Percentiles rank a stretch among this genome's conserved stretches.
phyloP scores from a whole-genome alignment of 208 protist genomes.

The Wallacemonas sp. region DNA sequence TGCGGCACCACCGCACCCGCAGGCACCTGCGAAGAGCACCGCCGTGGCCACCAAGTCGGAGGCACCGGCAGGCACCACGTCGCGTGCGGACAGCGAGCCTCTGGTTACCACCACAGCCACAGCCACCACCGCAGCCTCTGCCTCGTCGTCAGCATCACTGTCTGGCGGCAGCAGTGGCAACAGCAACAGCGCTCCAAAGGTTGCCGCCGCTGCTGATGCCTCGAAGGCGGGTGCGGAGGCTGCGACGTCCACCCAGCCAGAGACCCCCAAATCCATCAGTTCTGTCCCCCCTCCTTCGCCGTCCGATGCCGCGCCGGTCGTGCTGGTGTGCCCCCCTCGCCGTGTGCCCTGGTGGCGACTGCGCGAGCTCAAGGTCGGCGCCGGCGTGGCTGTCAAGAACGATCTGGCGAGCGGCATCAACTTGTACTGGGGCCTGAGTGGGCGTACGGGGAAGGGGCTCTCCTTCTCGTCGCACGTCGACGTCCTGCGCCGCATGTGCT shows the following conservation, averaged over 20 bases:
- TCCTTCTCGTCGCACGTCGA: constrained; percentile 66
- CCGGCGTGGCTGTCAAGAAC: constrained; percentile 65
- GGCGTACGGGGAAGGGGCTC: constrained; percentile 41
- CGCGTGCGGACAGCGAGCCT: neutral
- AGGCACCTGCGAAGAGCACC: neutral
- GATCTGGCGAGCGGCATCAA: constrained; percentile 73
- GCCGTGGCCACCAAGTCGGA: neutral
- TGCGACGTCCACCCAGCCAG: neutral
- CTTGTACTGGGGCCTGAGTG: constrained; percentile 65
- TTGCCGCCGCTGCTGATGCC: too few relatives aligned
- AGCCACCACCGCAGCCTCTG: neutral
- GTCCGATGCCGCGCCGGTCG: neutral
- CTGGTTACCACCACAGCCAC: neutral
- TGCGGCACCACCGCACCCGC: neutral
- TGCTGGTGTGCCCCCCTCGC: neutral
- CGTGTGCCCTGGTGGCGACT: constrained; percentile 40
- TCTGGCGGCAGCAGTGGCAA: neutral
- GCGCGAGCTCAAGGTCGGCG: constrained; percentile 57
- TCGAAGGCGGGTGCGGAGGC: neutral
- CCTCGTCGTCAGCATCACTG: neutral
- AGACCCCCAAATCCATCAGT: neutral
- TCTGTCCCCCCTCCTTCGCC: too few relatives aligned
- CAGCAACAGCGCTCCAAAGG: too few relatives aligned
- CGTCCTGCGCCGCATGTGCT: constrained; percentile 68
- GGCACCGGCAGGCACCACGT: neutral